Conservation (phyloP, 805 yeast genomes). For the Metschnikowia sp. region DNA sequence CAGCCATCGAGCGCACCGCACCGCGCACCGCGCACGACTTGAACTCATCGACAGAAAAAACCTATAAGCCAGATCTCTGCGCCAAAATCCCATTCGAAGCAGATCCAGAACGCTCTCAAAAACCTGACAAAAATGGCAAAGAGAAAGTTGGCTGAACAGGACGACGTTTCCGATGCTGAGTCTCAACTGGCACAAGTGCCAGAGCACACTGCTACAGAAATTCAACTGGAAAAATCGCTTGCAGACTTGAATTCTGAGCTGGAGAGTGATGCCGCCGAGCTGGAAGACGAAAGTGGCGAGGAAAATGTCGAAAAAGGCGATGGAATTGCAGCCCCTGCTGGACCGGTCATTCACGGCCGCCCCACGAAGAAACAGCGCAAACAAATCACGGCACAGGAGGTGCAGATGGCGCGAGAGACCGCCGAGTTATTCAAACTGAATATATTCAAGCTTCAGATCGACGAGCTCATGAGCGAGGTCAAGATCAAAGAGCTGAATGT, state of each 20-base stretch:
- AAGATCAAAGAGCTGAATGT: slow-evolving; percentile 68
- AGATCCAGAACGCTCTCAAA: too few species aligned
- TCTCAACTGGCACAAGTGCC: background rate
- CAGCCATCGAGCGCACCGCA: background rate
- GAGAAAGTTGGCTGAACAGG: slow-evolving; percentile 21
- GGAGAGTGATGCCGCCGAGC: slow-evolving; percentile 6
- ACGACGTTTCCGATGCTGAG: slow-evolving; percentile 1
- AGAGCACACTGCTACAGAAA: background rate
- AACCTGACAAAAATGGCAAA: slow-evolving; percentile 20
- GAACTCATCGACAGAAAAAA: slow-evolving; percentile 5
- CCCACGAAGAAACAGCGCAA: slow-evolving; percentile 35
- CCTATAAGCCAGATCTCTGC: background rate
- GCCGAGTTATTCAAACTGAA: slow-evolving; percentile 93
- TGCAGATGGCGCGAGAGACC: slow-evolving; percentile 89
- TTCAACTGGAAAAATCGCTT: background rate
- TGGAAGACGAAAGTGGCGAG: slow-evolving; percentile 9
- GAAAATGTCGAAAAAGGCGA: slow-evolving; percentile 8
- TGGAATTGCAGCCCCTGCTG: background rate
- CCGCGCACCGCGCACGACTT: slow-evolving; percentile 8
- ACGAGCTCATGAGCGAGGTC: slow-evolving; percentile 81
- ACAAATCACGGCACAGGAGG: slow-evolving; percentile 68
- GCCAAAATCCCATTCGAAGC: background rate
- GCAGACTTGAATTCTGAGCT: slow-evolving; percentile 7
- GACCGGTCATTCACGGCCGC: slow-evolving; percentile 11
- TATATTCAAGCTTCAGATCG: slow-evolving; percentile 92